Conservation (phyloP, 2,329 filamentous ascomycete genomes). For the Fusarium acutatum region DNA sequence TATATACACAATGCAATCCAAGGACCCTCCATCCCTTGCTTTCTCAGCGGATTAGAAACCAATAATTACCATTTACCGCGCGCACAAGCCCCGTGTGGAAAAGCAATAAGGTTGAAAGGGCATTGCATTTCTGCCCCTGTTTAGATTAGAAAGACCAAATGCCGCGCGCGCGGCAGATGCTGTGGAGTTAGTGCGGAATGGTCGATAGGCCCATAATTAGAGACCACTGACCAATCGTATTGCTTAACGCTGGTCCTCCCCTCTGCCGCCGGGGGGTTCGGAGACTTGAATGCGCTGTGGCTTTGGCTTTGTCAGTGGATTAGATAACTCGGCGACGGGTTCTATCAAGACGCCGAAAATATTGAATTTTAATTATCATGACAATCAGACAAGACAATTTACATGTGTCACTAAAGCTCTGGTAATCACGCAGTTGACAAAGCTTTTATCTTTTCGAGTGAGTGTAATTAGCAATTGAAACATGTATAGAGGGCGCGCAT, state of each 20-base stretch:
- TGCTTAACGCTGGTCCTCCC: neutral
- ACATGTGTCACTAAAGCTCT: neutral
- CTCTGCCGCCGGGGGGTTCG: neutral
- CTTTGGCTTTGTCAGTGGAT: neutral
- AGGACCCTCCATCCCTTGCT: neutral
- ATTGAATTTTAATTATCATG: neutral
- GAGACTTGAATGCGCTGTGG: neutral
- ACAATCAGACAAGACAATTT: neutral
- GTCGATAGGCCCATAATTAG: neutral
- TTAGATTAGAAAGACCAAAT: neutral
- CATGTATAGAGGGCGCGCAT: neutral
- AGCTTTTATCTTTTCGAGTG: neutral
- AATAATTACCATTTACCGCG: neutral
- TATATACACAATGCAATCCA: slow-evolving; percentile 7
- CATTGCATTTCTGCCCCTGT: neutral
- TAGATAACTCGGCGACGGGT: neutral
- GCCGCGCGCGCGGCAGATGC: slow-evolving; percentile 2
- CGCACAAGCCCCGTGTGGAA: neutral
- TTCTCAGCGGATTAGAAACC: slow-evolving; percentile 11
- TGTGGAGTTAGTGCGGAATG: neutral
- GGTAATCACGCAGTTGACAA: neutral
- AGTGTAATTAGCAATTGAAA: neutral
- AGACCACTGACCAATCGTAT: neutral
- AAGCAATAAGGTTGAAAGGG: neutral
- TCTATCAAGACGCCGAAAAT: neutral